Base-by-base conservation (phyloP, 2,329 filamentous ascomycete species). In the Aspergillus sojae region DNA sequence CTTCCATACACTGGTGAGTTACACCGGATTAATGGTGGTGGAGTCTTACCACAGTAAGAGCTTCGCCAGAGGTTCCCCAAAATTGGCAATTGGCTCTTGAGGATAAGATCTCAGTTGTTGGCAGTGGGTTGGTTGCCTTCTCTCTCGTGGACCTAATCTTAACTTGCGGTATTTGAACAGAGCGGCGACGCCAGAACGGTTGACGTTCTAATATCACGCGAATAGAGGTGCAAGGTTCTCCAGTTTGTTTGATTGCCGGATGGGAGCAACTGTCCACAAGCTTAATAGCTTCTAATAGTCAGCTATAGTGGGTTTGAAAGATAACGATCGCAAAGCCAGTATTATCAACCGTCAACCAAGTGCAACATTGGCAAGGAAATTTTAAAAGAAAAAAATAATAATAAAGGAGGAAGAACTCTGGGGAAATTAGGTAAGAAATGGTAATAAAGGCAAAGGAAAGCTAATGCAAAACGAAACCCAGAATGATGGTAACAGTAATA, bases 401-500 rank as follows among this genome's bases (percentile, higher is more conserved):
- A 21, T 28, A 12, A 34, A 34, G 32, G 59, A 36, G 7, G 23
- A 34, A 28, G 34, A 26, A 46, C 21, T 54, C 50, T 55, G 32
- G 21, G 52, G 52, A 39, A 43, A 55, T 53, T 41, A 60, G 53
- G 50, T 52, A 63, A 43, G 58, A 41, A 54, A 57, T 55, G 56
- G 39, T 55, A 26, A 6, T 21, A 43, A 48, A 39, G n/a, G 57
- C 26, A 55, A 53, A 43, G 62, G 28, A 53, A 39, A 60, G 56
- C 61, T 62, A 62, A 61, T 61, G 55, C 56, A 56, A 61, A 65
- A 30, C 43, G 46, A 60, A 58, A 62, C 57, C 65, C 64, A 66
- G 39, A 58, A 57, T 57, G 62, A 60, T 64, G 66, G 66, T 62
- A 64, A 66, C 61, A 62, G 36, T 52, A 63, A 53, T 55, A 65